Evolutionary conservation across 306 rosid species (phyloP).

Genomic region (Cercis canadensis): DNA sequence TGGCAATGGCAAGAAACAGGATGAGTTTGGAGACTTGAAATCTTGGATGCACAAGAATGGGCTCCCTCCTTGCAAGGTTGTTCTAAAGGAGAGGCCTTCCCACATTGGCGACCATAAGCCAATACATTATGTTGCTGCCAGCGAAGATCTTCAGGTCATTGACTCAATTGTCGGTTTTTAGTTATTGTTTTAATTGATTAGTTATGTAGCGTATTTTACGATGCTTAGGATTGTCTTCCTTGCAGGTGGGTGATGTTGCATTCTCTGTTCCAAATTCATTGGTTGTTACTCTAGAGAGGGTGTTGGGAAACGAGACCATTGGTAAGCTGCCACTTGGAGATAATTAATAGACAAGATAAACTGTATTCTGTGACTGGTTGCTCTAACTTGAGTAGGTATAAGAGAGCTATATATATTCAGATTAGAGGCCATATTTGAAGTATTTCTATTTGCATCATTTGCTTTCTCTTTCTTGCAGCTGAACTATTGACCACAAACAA

Average conservation of each 20-base stretch:
- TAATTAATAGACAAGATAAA: not conserved
- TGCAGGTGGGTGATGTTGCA: slow-evolving; percentile 91
- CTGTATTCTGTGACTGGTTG: not conserved
- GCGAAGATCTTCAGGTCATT: slow-evolving; percentile 83
- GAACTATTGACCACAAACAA: slow-evolving; percentile 93
- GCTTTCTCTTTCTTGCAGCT: slow-evolving; percentile 64
- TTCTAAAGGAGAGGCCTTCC: slow-evolving; percentile 70
- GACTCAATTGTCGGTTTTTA: not conserved
- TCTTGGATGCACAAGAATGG: slow-evolving; percentile 92
- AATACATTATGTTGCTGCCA: slow-evolving; percentile 90
- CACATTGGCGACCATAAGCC: slow-evolving; percentile 60
- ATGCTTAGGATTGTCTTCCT: slow-evolving; percentile 1
- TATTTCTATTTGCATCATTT: slow-evolving; percentile 21
- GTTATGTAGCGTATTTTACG: no score
- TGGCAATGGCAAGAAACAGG: slow-evolving; percentile 47
- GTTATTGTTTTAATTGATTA: not conserved
- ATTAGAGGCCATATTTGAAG: not conserved
- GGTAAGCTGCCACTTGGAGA: slow-evolving; percentile 55
- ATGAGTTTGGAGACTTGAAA: slow-evolving; percentile 64
- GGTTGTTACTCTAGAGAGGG: slow-evolving; percentile 93
- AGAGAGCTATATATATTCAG: no score
- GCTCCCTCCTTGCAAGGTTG: slow-evolving; percentile 87
- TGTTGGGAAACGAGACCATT: slow-evolving; percentile 87
- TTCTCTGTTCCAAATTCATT: slow-evolving; percentile 84
- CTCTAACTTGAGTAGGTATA: no score